A percentile compares a stretch with the other conserved stretches of the same genome.
Evolutionary conservation across 768 basidiomycete species (phyloP).

Genomic region (Guyanaporus albipodus): DNA sequence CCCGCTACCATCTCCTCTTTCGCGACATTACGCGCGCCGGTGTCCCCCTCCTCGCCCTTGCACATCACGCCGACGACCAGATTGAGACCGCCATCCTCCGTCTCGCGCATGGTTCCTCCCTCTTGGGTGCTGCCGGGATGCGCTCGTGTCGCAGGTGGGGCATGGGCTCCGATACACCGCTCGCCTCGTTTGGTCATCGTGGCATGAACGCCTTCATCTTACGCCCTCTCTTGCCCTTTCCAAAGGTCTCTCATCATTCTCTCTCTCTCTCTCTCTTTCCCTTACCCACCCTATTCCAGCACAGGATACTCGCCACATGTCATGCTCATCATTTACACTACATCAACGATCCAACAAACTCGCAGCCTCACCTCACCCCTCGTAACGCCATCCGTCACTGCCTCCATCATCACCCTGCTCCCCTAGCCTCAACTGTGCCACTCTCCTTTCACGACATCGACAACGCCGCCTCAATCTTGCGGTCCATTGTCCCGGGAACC

Average conservation of each 20-base stretch:
- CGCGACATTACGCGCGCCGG: slow-evolving; percentile 39
- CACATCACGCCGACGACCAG: slow-evolving; percentile 81
- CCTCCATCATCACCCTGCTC: slow-evolving; percentile 17
- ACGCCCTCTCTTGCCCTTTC: slow-evolving; percentile 62
- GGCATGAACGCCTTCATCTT: slow-evolving; percentile 70
- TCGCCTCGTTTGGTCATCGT: slow-evolving; percentile 43
- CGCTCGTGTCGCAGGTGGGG: slow-evolving; percentile 65
- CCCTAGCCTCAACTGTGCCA: slow-evolving; percentile 31
- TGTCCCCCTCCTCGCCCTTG: slow-evolving; percentile 52
- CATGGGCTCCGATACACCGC: slow-evolving; percentile 51
- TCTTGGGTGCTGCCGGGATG: slow-evolving; percentile 66
- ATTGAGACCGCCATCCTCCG: slow-evolving; percentile 79
- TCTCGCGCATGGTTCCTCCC: slow-evolving; percentile 51
- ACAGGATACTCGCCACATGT: slow-evolving; percentile 78
- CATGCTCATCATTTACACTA: slow-evolving; percentile 57
- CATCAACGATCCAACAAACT: slow-evolving; percentile 67
- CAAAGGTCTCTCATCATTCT: slow-evolving; percentile 49
- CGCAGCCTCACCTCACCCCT: slow-evolving; percentile 65
- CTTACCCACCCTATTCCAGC: slow-evolving; percentile 38
- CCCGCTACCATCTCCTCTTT: slow-evolving; percentile 54
- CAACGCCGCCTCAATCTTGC: slow-evolving; percentile 26
- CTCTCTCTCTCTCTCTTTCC: neutral
- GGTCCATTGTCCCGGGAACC: slow-evolving; percentile 32
- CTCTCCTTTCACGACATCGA: slow-evolving; percentile 34
- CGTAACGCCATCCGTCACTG: slow-evolving; percentile 68